Evolutionary conservation across 2,329 filamentous ascomycete species (phyloP), one percentile per base, ranked within the genome.

Genomic region (Zalaria obscura): DNA sequence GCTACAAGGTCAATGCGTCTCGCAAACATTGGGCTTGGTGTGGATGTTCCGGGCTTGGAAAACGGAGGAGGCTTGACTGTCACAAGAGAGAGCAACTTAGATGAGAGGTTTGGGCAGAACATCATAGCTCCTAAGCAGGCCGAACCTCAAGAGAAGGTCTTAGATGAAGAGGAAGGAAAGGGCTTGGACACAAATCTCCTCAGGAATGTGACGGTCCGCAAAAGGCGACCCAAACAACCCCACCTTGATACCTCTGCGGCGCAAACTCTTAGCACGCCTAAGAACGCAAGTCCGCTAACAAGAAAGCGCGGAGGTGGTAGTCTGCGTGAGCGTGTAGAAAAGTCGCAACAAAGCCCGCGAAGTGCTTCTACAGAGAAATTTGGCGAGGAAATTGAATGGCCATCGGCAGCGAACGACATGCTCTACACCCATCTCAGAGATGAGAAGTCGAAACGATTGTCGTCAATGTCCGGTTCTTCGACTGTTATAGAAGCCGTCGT

Each of bases 401-500:
- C 67, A 25, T 53, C 60, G 5, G 53, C 59, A 32, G 43, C 38
- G 50, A 60, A 46, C 46, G 54, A 36, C 40, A 53, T 39, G 39
- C 50, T 41, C 41, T 54, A 47, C 10, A 40, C 40, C 3, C 49
- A 50, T 32, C 44, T 57, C 18, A 52, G 48, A 38, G 58, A 61
- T 29, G 46, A 50, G 6, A 56, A 58, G 31, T 52, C 52, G 32
- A 63, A 63, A 47, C 64, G 72, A 35, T 57, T 66, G 18, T 76
- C 73, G 9, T 63, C 55, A 10, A 55, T 66, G 3, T 76, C 73
- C 3, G 65, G 65, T 25, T 63, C 66, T 7, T 76, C 73, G 4
- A 73, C 71, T 0, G 61, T 76, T 10, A 70, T 65, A 5, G 62
- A 74, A 56, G 73, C 69, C 8, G 63, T 72, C 51, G 70, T 76